Evolutionary conservation across 2,329 filamentous ascomycete species (phyloP).

Genomic region (Alternaria solani): DNA sequence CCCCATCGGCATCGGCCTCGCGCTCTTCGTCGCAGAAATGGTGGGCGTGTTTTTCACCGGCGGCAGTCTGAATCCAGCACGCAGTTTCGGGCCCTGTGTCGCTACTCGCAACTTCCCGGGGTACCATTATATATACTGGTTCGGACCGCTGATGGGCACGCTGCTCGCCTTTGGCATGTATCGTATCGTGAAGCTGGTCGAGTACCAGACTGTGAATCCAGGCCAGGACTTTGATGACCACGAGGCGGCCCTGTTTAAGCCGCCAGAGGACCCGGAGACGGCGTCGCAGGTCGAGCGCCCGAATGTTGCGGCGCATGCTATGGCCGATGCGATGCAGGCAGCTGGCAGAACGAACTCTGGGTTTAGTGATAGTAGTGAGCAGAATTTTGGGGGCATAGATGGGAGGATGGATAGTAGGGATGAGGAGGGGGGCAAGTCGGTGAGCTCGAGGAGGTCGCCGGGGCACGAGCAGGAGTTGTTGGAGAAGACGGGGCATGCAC

Average conservation of each 20-base stretch:
- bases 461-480: background rate
- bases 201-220: constrained; percentile 55
- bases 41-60: constrained; percentile 57
- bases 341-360: constrained; percentile 22
- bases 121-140: constrained; percentile 57
- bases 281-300: constrained; percentile 42
- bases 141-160: constrained; percentile 48
- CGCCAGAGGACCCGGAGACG: constrained; percentile 34
- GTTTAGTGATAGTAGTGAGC: background rate
- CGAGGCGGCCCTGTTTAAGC: constrained; percentile 44
- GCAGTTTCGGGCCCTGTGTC: constrained; percentile 54
- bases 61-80: constrained; percentile 53
- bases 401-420: background rate
- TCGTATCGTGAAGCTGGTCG: constrained; percentile 51
- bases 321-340: background rate
- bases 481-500: background rate
- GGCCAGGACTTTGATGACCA: constrained; percentile 52
- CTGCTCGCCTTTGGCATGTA: constrained; percentile 51
- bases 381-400: constrained; percentile 18
- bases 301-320: constrained; percentile 40
- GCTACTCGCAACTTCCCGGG: constrained; percentile 47
- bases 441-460: background rate
- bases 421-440: background rate
- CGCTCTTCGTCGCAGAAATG: constrained; percentile 70
- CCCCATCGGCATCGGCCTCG: constrained; percentile 74